Evolutionary conservation across 1,284 basidiomycete genomes (phyloP), one percentile per base, ranked within the genome.

Genomic region (Microbotryum violaceum): DNA sequence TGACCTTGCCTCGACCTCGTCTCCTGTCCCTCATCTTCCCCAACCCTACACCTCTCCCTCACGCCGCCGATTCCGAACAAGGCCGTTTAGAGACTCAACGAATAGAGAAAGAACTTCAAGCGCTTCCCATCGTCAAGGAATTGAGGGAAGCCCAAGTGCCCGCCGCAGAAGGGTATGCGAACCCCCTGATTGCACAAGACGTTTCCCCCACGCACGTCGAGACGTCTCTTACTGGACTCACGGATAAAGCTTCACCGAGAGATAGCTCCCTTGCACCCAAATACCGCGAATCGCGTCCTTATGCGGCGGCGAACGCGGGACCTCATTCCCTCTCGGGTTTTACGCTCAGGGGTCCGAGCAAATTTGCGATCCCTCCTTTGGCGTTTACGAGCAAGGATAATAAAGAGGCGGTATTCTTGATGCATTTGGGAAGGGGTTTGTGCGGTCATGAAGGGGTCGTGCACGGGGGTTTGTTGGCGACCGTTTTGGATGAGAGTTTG

Each of bases 381-480:
- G 82, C 89, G 7, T 81, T 91, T 21, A 83, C 83, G n/a, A 82
- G 80, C 70, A 78, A 78, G 61, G 88, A 94, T 75, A 88, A 90
- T 73, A 80, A 78, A 10, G 86, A 90, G 76, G 82, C 82, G 8
- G 73, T 84, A 61, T 79, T 84, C 16, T 77, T 96, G 62, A 64
- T 91, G 2, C 93, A 97, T 73, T 79, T 96, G 9, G 93, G 94
- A 1, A 78, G 88, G 45, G 86, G 85, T 6, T 71, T 97, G 55
- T 97, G 93, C 72, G 90, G 77, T 0, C 69, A 70, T 31, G 70
- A 71, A 47, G 67, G 70, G 2, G 63, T 97, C 66, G 78, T 97
- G 2, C 94, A 97, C 73, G 94, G 94, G 0, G 94, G 94, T 2
- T 74, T 97, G 63, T 79, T 97, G 27, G 90, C 91, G 31, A 97